Evolutionary conservation across 257 asterid genomes (phyloP).

Genomic region (Hygrophila difformis): DNA sequence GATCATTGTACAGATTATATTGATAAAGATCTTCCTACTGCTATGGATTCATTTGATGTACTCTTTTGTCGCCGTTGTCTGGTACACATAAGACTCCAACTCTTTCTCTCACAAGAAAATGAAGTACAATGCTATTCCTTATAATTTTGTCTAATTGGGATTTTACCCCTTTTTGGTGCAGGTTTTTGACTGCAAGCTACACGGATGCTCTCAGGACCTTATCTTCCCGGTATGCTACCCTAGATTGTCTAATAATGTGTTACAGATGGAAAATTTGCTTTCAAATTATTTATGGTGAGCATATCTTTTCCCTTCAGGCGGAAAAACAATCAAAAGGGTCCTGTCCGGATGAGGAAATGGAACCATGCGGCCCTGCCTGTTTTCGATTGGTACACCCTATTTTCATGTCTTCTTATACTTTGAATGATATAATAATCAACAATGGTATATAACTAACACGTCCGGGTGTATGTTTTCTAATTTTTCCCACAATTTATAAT

Average conservation of each 20-base stretch:
- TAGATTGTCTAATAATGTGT: constrained; percentile 12
- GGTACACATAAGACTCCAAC: constrained; percentile 34
- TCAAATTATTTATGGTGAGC: constrained; percentile 10
- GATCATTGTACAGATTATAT: constrained; percentile 57
- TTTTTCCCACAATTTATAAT: no score
- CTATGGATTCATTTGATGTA: constrained; percentile 86
- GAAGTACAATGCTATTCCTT: background rate
- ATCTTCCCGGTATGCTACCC: constrained; percentile 49
- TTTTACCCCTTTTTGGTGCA: constrained; percentile 24
- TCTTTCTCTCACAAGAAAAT: background rate
- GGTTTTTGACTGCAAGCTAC: constrained; percentile 93
- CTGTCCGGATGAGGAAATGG: constrained; percentile 46
- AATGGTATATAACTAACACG: no score
- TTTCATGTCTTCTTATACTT: constrained; percentile 15
- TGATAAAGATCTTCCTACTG: constrained; percentile 85
- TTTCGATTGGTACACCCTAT: constrained; percentile 46
- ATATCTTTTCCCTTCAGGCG: constrained; percentile 20
- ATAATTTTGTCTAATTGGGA: constrained; percentile 6
- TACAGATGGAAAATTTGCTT: constrained; percentile 8
- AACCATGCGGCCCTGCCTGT: constrained; percentile 75
- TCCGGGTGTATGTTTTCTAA: no score
- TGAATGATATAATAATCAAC: constrained; percentile 4
- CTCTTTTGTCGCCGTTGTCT: constrained; percentile 92
- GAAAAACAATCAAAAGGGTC: constrained; percentile 49
- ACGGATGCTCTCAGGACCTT: constrained; percentile 95